phyloP scores from a whole-genome alignment of 495 filamentous ascomycete genomes.

The Trichoderma gamsii region DNA sequence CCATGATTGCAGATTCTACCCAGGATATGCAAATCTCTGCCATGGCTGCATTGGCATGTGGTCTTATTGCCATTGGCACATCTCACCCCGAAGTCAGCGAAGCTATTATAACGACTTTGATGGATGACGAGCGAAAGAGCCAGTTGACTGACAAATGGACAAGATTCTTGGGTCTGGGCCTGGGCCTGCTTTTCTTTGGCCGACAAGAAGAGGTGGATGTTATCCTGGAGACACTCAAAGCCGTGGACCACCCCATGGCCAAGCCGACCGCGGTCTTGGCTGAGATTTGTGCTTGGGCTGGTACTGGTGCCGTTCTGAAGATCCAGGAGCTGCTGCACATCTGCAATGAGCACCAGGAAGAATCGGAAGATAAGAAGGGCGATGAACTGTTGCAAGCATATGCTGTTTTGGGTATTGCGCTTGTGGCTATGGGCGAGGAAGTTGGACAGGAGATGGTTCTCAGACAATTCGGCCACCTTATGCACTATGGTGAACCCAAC shows the following conservation, averaged over 20 bases:
- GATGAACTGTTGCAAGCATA: conserved; percentile 94
- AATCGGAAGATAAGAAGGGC: conserved; percentile 81
- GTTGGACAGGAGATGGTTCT: conserved; percentile 98
- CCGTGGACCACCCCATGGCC: conserved; percentile 89
- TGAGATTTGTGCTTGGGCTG: conserved; percentile 95
- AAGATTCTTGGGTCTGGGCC: conserved; percentile 87
- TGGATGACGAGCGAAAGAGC: conserved; percentile 80
- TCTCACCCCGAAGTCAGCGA: conserved; percentile 82
- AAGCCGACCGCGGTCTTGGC: conserved; percentile 85
- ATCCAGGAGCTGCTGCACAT: conserved; percentile 93
- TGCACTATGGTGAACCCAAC: conserved; percentile 98
- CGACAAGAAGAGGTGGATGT: conserved; percentile 97
- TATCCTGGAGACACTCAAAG: conserved; percentile 88
- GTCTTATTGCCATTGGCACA: conserved; percentile 88
- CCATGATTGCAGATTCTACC: conserved; percentile 74
- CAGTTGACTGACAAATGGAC: conserved; percentile 97
- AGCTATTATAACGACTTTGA: conserved; percentile 80
- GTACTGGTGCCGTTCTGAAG: conserved; percentile 93
- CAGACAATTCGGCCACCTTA: conserved; percentile 92
- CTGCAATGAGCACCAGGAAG: conserved; percentile 95
- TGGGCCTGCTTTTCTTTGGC: conserved; percentile 92
- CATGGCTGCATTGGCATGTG: conserved; percentile 89
- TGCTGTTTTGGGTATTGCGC: conserved; percentile 85
- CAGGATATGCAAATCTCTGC: conserved; percentile 92
- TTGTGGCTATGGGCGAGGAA: conserved; percentile 98